phyloP scores from a whole-genome alignment of 1,139 yeast species.

The Yamadazyma oceani region DNA sequence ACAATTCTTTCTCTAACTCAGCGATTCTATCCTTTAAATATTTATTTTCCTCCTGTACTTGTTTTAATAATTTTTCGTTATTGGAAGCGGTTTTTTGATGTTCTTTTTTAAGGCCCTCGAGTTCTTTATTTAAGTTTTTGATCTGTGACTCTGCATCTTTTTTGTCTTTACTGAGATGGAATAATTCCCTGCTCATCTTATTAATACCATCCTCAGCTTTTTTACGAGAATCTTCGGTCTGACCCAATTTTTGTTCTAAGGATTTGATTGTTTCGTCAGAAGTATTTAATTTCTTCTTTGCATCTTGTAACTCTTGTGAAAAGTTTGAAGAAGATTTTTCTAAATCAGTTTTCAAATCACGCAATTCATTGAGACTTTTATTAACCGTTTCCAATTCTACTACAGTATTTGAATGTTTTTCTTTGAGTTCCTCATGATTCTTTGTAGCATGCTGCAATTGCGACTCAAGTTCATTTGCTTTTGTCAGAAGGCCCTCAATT shows the following conservation, averaged over 20 bases:
- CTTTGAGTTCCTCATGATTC: slow-evolving; percentile 25
- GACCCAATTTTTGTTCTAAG: slow-evolving; percentile 28
- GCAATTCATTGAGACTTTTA: slow-evolving; percentile 33
- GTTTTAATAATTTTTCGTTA: slow-evolving; percentile 25
- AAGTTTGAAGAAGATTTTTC: slow-evolving; percentile 29
- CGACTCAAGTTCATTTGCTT: slow-evolving; percentile 15
- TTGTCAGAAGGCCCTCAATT: slow-evolving; percentile 21
- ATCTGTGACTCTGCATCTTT: slow-evolving; percentile 49
- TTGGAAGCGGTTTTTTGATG: slow-evolving; percentile 19
- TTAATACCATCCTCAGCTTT: slow-evolving; percentile 87
- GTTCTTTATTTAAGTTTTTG: slow-evolving; percentile 41
- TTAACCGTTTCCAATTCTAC: slow-evolving; percentile 39
- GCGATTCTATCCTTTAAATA: slow-evolving; percentile 24
- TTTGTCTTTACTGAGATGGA: slow-evolving; percentile 62
- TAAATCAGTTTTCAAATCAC: slow-evolving; percentile 31
- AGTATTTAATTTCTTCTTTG: slow-evolving; percentile 22
- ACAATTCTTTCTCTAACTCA: slow-evolving; percentile 19
- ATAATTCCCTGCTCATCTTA: slow-evolving; percentile 83
- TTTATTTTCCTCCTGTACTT: slow-evolving; percentile 23
- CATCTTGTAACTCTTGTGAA: slow-evolving; percentile 30
- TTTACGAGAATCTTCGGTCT: slow-evolving; percentile 47
- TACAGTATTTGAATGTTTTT: slow-evolving; percentile 21
- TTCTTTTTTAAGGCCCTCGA: slow-evolving; percentile 23
- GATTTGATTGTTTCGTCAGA: slow-evolving; percentile 26
- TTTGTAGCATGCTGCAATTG: slow-evolving; percentile 11